Evolutionary conservation across 768 basidiomycete species (phyloP).

Genomic region (Krasilnikovozyma curviuscula): DNA sequence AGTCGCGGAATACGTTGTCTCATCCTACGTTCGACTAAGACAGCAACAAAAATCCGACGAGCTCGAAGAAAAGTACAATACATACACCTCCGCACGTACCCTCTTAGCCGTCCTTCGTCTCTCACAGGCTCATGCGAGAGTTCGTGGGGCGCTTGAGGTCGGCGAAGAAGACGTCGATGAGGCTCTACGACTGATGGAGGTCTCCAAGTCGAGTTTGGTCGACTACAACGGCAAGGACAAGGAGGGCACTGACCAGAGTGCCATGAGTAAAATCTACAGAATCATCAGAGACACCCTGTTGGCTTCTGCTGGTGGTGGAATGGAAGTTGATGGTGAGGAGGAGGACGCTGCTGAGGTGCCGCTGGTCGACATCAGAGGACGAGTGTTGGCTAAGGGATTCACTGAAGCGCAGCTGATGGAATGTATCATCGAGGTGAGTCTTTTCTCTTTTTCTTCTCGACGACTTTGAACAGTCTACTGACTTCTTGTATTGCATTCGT

Average conservation of each 20-base stretch:
- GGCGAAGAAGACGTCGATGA: slow-evolving; percentile 82
- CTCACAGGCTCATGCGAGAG: slow-evolving; percentile 79
- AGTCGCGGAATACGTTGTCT: slow-evolving; percentile 82
- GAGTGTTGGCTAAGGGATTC: slow-evolving; percentile 68
- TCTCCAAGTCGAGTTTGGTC: slow-evolving; percentile 74
- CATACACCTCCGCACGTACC: slow-evolving; percentile 90
- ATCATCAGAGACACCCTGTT: slow-evolving; percentile 70
- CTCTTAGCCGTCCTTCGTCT: slow-evolving; percentile 85
- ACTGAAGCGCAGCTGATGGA: slow-evolving; percentile 80
- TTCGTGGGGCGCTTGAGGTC: slow-evolving; percentile 65
- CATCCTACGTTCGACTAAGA: slow-evolving; percentile 85
- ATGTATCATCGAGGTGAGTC: slow-evolving; percentile 54
- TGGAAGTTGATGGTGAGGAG: slow-evolving; percentile 45
- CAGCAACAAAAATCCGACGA: slow-evolving; percentile 84
- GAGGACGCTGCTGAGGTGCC: slow-evolving; percentile 45
- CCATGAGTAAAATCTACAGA: slow-evolving; percentile 66
- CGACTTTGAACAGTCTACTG: background rate
- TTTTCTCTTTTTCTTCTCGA: background rate
- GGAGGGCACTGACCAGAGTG: slow-evolving; percentile 52
- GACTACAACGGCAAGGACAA: slow-evolving; percentile 49
- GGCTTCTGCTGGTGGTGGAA: slow-evolving; percentile 30
- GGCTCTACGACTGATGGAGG: slow-evolving; percentile 89
- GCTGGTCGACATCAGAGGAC: slow-evolving; percentile 69
- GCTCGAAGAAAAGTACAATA: slow-evolving; percentile 65
- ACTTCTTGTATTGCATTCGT: slow-evolving; percentile 1